Evolutionary conservation across 2,329 filamentous ascomycete genomes (phyloP), one percentile per base, ranked within the genome.

Genomic region (Curvularia sp.): DNA sequence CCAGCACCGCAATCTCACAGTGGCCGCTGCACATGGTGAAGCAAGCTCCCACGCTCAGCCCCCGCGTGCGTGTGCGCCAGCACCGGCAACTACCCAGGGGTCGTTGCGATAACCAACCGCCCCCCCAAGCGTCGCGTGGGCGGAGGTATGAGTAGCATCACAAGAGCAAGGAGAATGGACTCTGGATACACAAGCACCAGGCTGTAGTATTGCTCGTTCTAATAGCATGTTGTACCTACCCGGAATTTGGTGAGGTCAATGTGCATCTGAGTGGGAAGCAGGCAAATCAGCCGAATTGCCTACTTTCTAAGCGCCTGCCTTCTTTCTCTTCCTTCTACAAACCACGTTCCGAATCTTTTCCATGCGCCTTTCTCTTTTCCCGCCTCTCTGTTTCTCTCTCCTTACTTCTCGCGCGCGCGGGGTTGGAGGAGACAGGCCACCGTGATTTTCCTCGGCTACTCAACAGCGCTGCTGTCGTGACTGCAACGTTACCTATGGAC

Each of bases 1-100:
- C 41, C 56, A 59, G 55, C 46, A 48, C 42, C 42, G 25, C 53
- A 57, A 54, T 59, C 56, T 59, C 59, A 51, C 60, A 19, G 53
- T 52, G 34, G 53, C 51, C 21, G 38, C 46, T 21, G 46, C 46
- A 36, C 28, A 49, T 27, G 27, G 46, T 49, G 46, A 49, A 49
- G 46, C 46, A 49, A 48, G 46, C 46, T 49, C 46, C 30, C 46
- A 49, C 19, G 46, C 46, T 36, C 46, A 49, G 46, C 46, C 30
- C 46, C 46, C 45, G 10, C 32, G 25, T 30, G 43, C 43, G 25
- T 30, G 43, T 25, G 43, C 27, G 43, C 43, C 25, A 30, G 25
- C 25, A 46, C 43, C 43, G 43, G 25, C 25, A 7, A 46, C 43
- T 30, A n/a, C 10, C 43, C n/a, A 25, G 25, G 27, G 15, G 15